Evolutionary conservation across 306 rosid genomes (phyloP).

Genomic region (Argentina anserina): DNA sequence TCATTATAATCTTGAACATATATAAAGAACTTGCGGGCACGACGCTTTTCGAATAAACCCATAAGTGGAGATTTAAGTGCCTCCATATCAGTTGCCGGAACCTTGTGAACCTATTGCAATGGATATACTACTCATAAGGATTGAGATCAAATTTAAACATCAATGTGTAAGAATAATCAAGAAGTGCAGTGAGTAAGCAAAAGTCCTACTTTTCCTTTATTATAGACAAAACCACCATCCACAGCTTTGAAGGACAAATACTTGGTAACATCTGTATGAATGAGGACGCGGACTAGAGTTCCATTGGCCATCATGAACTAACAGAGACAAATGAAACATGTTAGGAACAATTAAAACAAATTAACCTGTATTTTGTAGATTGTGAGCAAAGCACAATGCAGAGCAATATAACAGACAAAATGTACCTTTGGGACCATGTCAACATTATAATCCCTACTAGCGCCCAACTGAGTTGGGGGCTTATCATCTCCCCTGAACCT

Average conservation of each 20-base stretch:
- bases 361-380: not conserved
- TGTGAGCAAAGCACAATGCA: constrained; percentile 3
- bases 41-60: constrained; percentile 95
- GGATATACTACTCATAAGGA: constrained; percentile 15
- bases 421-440: constrained; percentile 95
- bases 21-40: constrained; percentile 89
- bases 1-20: constrained; percentile 79
- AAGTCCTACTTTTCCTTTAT: constrained; percentile 66
- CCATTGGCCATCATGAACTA: constrained; percentile 99
- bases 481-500: constrained; percentile 77
- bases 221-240: constrained; percentile 65
- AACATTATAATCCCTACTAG: constrained; percentile 91
- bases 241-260: constrained; percentile 93
- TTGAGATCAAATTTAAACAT: constrained; percentile 4
- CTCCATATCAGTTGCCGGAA: constrained; percentile 88
- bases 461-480: constrained; percentile 83
- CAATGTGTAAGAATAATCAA: not conserved
- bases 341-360: not conserved
- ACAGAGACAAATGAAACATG: not conserved
- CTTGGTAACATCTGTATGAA: constrained; percentile 94
- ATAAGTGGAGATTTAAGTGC: constrained; percentile 91
- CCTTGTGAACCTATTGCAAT: constrained; percentile 74
- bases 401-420: not conserved
- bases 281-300: constrained; percentile 86
- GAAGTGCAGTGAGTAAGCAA: not conserved